These are phyloP conservation scores for Rhodotorula kratochvilovae DNA, from an alignment of 768 basidiomycete genomes.

Conservation along the genomic window DNA sequence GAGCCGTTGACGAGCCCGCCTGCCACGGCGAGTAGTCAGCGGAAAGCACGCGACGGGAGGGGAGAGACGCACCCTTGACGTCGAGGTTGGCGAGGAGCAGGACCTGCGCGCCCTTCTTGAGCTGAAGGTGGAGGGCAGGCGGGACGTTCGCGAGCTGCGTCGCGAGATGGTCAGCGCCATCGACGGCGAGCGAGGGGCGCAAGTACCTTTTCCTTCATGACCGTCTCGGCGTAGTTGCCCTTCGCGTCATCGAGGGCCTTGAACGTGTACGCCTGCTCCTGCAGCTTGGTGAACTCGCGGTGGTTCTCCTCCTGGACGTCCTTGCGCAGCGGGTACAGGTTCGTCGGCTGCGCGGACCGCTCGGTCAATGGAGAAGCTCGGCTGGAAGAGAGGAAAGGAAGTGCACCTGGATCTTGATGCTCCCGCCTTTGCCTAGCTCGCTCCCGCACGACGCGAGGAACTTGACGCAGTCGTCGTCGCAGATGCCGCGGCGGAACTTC, in stretches of 20 bases:
- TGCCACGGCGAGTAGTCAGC: background rate
- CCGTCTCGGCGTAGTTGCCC: constrained; percentile 38
- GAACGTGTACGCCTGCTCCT: constrained; percentile 45
- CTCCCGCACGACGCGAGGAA: constrained; percentile 39
- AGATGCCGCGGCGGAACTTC: constrained; percentile 45
- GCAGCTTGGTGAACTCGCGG: constrained; percentile 44
- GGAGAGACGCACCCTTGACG: constrained; percentile 10
- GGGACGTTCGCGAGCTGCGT: constrained; percentile 45
- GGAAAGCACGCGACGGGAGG: accelerated
- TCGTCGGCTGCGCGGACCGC: constrained; percentile 22
- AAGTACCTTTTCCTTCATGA: constrained; percentile 42
- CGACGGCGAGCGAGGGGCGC: constrained; percentile 1
- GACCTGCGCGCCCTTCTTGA: constrained; percentile 50
- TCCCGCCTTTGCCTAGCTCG: constrained; percentile 39
- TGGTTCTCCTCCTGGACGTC: constrained; percentile 49
- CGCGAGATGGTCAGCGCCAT: background rate
- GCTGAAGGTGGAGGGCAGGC: constrained; percentile 43
- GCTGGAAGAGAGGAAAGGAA: background rate
- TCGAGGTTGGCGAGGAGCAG: constrained; percentile 50
- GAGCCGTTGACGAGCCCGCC: constrained; percentile 36
- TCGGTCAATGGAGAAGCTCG: too few relatives aligned
- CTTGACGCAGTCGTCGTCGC: constrained; percentile 34
- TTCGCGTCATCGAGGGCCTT: constrained; percentile 42
- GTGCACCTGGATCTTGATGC: constrained; percentile 39
- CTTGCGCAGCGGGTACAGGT: constrained; percentile 43